These are phyloP conservation scores for Kwoniella dejecticola DNA, from an alignment of 768 basidiomycete genomes.

Conservation along the genomic window DNA sequence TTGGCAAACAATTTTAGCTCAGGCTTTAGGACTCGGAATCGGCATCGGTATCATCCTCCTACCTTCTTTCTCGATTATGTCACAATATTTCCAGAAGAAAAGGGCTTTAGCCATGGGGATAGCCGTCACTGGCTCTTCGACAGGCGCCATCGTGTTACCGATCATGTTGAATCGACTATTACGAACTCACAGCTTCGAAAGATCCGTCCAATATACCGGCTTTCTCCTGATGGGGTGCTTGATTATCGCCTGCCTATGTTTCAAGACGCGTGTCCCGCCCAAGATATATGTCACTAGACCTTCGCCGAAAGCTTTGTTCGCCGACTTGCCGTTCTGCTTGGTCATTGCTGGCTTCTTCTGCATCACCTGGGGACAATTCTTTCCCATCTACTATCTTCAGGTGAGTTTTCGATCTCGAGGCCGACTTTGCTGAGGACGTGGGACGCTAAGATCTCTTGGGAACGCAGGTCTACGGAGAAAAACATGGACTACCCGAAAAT, in stretches of 20 bases:
- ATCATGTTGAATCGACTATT: slow-evolving; percentile 55
- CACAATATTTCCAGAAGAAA: slow-evolving; percentile 59
- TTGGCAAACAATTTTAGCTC: slow-evolving; percentile 43
- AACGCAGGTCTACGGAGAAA: slow-evolving; percentile 27
- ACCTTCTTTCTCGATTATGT: slow-evolving; percentile 60
- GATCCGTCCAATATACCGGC: slow-evolving; percentile 36
- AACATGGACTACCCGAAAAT: slow-evolving; percentile 21
- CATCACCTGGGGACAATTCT: slow-evolving; percentile 32
- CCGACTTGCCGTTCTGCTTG: slow-evolving; percentile 22
- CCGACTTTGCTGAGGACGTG: no score
- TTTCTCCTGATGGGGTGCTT: slow-evolving; percentile 31
- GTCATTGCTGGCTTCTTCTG: slow-evolving; percentile 25
- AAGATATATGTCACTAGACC: slow-evolving; percentile 21
- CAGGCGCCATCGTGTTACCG: slow-evolving; percentile 53
- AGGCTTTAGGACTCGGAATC: slow-evolving; percentile 56
- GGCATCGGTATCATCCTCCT: slow-evolving; percentile 62
- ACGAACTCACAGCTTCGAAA: slow-evolving; percentile 29
- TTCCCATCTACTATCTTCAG: slow-evolving; percentile 38
- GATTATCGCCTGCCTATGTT: slow-evolving; percentile 18
- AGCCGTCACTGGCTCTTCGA: slow-evolving; percentile 56
- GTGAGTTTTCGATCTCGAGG: slow-evolving; percentile 8
- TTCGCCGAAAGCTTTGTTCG: slow-evolving; percentile 24
- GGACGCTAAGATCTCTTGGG: no score
- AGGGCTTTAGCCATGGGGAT: slow-evolving; percentile 59
- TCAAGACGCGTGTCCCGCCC: slow-evolving; percentile 21